Base-by-base conservation (phyloP, 257 asterid genomes). In the Buddleja alternifolia region DNA sequence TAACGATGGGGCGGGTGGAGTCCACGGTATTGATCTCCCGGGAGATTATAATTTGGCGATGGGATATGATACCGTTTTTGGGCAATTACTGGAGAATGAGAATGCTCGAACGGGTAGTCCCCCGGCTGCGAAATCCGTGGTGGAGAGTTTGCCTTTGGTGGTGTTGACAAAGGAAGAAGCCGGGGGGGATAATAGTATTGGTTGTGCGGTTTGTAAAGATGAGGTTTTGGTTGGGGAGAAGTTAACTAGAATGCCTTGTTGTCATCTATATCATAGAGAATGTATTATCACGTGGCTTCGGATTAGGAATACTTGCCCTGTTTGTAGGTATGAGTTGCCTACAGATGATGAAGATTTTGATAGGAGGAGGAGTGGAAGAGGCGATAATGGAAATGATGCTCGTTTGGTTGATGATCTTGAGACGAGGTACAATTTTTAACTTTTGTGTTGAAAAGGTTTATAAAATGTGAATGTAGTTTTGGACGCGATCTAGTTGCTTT, bases 121-220 rank as follows among this genome's bases (percentile, higher is more conserved):
- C 7, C 97, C 99, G 0, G 95, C 99, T 67, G 81, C 99, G 17
- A 91, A 86, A 66, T 73, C 75, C 0, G 88, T 77, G 17, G 79
- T 90, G 47, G 96, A 89, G 76, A 87, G 74, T 78, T 82, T 91
- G 39, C 95, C 86, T 0, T 74, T 29, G 1, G 73, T 86, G 39
- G 85, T 66, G 64, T 68, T 89, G 80, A 77, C 83, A 6, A 77
- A 75, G 45, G 84, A 82, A 60, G 93, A 86, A 46, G 53, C 81
- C 19, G 84, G 21, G 52, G 80, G 58, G 54, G 72, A 81, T 51
- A 69, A 71, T n/a, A 51, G 24, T 23, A 84, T 70, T 15, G 67
- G 66, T 1, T 94, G 99, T 74, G 97, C 99, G 0, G 97, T 94
- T 63, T 94, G 99, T 74, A 91, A 89, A 73, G 97, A 94, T 57